These are phyloP conservation scores for Cyclocybe cylindracea DNA, from an alignment of 768 basidiomycete genomes.

Conservation along the genomic window DNA sequence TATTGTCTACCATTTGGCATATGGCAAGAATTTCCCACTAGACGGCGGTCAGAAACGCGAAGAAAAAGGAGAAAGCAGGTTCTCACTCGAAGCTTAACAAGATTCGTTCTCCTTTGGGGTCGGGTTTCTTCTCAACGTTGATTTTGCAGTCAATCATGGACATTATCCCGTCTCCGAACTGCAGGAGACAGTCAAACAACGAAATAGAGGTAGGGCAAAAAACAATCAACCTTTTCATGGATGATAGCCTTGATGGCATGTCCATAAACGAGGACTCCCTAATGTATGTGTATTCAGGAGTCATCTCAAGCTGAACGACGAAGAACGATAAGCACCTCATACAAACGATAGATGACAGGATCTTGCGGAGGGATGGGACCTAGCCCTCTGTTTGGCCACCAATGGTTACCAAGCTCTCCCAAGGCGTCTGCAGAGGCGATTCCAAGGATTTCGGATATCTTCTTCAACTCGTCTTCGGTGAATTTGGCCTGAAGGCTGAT, in stretches of 20 bases:
- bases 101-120: constrained; percentile 81
- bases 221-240: constrained; percentile 67
- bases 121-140: constrained; percentile 63
- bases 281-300: neutral
- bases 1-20: constrained; percentile 59
- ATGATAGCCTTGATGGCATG: constrained; percentile 81
- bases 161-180: constrained; percentile 91
- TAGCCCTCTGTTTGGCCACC: constrained; percentile 76
- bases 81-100: constrained; percentile 80
- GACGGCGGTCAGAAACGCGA: constrained; percentile 1
- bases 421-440: constrained; percentile 40
- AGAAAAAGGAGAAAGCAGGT: neutral
- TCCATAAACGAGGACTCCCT: constrained; percentile 78
- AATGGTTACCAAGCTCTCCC: constrained; percentile 56
- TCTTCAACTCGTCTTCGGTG: constrained; percentile 54
- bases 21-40: constrained; percentile 80
- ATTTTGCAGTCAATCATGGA: constrained; percentile 86
- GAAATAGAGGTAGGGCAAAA: neutral
- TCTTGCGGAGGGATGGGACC: constrained; percentile 75
- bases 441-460: constrained; percentile 51
- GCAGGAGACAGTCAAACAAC: constrained; percentile 3
- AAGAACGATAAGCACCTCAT: constrained; percentile 58
- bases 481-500: constrained; percentile 62
- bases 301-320: constrained; percentile 20
- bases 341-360: constrained; percentile 80